Base-by-base conservation (phyloP, 345 rosid species). In the Aethionema arabicum region DNA sequence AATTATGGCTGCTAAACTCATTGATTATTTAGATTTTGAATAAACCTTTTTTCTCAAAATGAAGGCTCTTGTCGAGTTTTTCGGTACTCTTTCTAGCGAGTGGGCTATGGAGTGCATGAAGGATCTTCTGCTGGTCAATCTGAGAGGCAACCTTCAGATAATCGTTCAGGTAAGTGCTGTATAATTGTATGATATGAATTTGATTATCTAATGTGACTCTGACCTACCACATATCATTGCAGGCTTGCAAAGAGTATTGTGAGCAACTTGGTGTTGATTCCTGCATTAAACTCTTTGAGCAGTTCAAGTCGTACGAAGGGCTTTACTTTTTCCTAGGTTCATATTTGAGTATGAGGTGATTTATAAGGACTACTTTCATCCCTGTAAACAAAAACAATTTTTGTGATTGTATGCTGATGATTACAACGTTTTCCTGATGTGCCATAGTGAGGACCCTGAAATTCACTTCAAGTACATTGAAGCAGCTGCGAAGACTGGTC, bases 51-150 rank as follows among this genome's bases (percentile, higher is more conserved):
- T 59, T 11, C 41, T 31, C 63, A 38, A 52, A 45, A 56, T 76
- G 68, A 80, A 90, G 99, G 83, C 96, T 9, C 93, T 95, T 63
- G 99, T 95, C 5, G 99, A 95, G 80, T 95, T 90, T 76, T 95
- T 95, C 41, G 99, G 99, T 50, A 88, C 99, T 60, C 96, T 95
- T 61, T 95, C 99, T 49, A 80, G 89, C 53, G 99, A 95, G 75
- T 95, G 99, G 99, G 99, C 99, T 68, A 74, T 95, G 77, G 99
- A 95, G 77, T 95, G 99, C 86, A 95, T 95, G 99, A 95, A 90
- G 80, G 99, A 95, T 79, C 99, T 95, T 60, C 64, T 95, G 44
- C 79, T 95, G 59, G 98, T 90, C 69, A 95, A 95, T 76, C 76
- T 95, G 58, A 82, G 99, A 61, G 99, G 83, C 72, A 95, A 95